These are phyloP conservation scores for Microcera coccophila DNA, from an alignment of 2,329 filamentous ascomycete genomes.

Conservation along the genomic window DNA sequence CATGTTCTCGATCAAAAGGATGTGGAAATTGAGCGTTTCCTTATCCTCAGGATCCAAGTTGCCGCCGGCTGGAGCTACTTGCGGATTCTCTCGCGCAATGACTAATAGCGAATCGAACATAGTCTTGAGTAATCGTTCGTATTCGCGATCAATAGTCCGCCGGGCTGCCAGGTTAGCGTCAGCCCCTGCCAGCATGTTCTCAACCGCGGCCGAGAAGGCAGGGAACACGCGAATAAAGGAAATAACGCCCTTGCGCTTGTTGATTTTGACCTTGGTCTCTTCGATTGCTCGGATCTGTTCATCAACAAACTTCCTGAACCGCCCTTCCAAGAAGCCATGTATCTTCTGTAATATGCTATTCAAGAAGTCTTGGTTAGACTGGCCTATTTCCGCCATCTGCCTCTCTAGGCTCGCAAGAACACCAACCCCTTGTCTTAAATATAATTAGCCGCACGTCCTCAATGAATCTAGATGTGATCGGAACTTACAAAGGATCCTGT, in stretches of 20 bases:
- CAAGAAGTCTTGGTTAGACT: slow-evolving; percentile 91
- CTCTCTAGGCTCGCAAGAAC: slow-evolving; percentile 77
- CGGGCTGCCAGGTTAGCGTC: slow-evolving; percentile 62
- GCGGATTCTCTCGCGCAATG: slow-evolving; percentile 71
- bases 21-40: slow-evolving; percentile 94
- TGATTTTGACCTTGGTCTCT: slow-evolving; percentile 98
- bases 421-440: slow-evolving; percentile 75
- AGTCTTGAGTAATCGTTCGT: slow-evolving; percentile 80
- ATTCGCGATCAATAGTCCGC: slow-evolving; percentile 77
- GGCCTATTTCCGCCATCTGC: slow-evolving; percentile 72
- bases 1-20: slow-evolving; percentile 97
- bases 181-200: slow-evolving; percentile 69
- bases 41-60: slow-evolving; percentile 74
- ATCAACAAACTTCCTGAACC: slow-evolving; percentile 86
- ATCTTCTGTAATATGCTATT: slow-evolving; percentile 75
- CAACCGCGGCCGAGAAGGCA: slow-evolving; percentile 73
- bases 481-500: slow-evolving; percentile 73
- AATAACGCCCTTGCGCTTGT: slow-evolving; percentile 96
- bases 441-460: slow-evolving; percentile 21
- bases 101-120: slow-evolving; percentile 98
- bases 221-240: slow-evolving; percentile 94
- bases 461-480: background rate
- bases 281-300: slow-evolving; percentile 94
- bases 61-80: slow-evolving; percentile 41
- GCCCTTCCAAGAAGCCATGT: slow-evolving; percentile 66